Evolutionary conservation across 78 protist species (phyloP), one percentile per base, ranked within the genome.

Genomic region (Guillardia theta): DNA sequence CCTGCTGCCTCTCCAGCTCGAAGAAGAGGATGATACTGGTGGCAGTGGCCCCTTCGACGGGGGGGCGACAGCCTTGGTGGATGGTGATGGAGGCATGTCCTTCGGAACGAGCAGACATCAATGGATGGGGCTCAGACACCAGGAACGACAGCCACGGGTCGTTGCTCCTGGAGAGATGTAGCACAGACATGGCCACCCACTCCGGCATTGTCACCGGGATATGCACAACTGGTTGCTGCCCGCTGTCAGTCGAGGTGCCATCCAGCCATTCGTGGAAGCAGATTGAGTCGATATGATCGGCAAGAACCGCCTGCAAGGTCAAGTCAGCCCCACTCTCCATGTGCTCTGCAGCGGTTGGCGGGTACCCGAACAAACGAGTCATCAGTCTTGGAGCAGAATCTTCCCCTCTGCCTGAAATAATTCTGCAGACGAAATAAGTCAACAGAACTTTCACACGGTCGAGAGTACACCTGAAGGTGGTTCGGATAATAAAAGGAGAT

Each of bases 1-100:
- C 83, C 83, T 70, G 83, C 83, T 70, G 83, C 36, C 83, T 12
- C 83, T 70, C 83, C 36, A 70, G 83, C 83, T 70, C 83, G 41
- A 70, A 70, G 41, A 70, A 24, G 33, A 70, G 41, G 27, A 12
- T 70, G 83, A 70, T 70, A 12, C 45, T 33, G n/a, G 83, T 33
- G 21, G 9, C 22, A 4, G 83, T 24, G 43, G 6, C 33, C 78
- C 9, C 78, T 33, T 33, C 33, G 33, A 50, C 58, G 58, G 30
- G 30, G 30, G 58, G 30, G 15, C 58, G 30, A 15, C 58, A 50
- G 58, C 10, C 30, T 50, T 10, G 15, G 58, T 50, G 58, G 15
- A 15, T 15, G 58, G 30, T 10, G 30, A 10, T 10, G 30, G 58
- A 10, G 58, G 30, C 30, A 10, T 10, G 30, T 50, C 58, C 15